These are phyloP conservation scores for Geosmithia morbida DNA, from an alignment of 2,329 filamentous ascomycete species.

Conservation along the genomic window DNA sequence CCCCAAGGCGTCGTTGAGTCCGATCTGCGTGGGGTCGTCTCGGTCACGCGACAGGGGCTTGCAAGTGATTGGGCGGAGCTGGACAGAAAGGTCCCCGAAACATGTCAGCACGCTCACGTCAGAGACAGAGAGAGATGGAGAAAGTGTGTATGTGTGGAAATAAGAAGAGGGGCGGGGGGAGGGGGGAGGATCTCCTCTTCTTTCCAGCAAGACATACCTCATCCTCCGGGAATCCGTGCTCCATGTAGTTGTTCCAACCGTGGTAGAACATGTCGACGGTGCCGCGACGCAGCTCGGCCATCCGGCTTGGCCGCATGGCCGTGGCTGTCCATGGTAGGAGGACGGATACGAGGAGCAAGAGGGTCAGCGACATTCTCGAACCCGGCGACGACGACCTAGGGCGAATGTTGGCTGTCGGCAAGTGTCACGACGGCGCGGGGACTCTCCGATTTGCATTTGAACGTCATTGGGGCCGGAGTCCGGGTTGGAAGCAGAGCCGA, in stretches of 20 bases:
- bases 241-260: slow-evolving; percentile 91
- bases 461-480: slow-evolving; percentile 1
- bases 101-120: neutral
- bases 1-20: slow-evolving; percentile 86
- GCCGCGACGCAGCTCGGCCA: slow-evolving; percentile 41
- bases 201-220: slow-evolving; percentile 48
- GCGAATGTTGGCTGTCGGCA: neutral
- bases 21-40: slow-evolving; percentile 64
- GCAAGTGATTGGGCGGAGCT: slow-evolving; percentile 79
- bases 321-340: slow-evolving; percentile 25
- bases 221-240: slow-evolving; percentile 87
- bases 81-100: neutral
- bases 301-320: slow-evolving; percentile 40
- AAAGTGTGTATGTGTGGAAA: neutral
- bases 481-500: neutral
- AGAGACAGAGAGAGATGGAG: neutral
- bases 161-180: neutral
- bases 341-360: slow-evolving; percentile 11
- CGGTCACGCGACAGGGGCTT: slow-evolving; percentile 71
- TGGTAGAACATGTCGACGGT: slow-evolving; percentile 85
- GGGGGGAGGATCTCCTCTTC: too few relatives aligned
- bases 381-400: neutral
- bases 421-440: neutral
- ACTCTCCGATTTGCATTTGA: neutral
- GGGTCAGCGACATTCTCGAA: slow-evolving; percentile 13